Conservation (phyloP, 78 protist species). For the Speleostelium caveatum region DNA sequence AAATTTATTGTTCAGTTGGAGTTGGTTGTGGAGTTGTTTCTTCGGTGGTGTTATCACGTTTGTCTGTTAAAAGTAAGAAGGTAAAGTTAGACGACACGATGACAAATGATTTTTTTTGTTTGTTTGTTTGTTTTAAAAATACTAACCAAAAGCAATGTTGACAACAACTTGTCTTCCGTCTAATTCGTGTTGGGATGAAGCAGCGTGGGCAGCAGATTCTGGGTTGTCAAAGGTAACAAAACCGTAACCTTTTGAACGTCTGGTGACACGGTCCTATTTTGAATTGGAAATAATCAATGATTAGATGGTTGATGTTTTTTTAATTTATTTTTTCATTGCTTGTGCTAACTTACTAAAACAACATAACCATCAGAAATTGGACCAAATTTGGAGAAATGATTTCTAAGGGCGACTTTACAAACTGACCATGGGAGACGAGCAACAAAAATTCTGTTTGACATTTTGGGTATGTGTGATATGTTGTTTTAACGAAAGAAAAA, state of each 20-base stretch:
- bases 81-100: neutral
- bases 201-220: conserved; percentile 48
- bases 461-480: conserved; percentile 3
- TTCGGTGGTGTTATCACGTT: neutral
- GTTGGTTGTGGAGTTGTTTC: neutral
- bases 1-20: neutral
- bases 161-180: conserved; percentile 69
- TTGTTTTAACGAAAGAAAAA: neutral
- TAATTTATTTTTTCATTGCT: no score
- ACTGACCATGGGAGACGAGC: conserved; percentile 81
- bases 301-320: neutral
- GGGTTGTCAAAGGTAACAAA: conserved; percentile 19
- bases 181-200: conserved; percentile 37
- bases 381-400: conserved; percentile 65
- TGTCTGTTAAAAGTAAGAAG: neutral
- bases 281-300: neutral
- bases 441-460: conserved; percentile 63
- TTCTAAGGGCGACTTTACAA: conserved; percentile 68
- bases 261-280: conserved; percentile 63
- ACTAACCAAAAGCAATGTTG: conserved; percentile 55
- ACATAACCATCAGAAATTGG: conserved; percentile 68
- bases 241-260: conserved; percentile 78
- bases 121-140: neutral
- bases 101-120: no score
- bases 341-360: conserved; percentile 17